Evolutionary conservation across 176 grass and related monocot genomes (phyloP), one percentile per base, ranked within the genome.

Genomic region (Avena eriantha): DNA sequence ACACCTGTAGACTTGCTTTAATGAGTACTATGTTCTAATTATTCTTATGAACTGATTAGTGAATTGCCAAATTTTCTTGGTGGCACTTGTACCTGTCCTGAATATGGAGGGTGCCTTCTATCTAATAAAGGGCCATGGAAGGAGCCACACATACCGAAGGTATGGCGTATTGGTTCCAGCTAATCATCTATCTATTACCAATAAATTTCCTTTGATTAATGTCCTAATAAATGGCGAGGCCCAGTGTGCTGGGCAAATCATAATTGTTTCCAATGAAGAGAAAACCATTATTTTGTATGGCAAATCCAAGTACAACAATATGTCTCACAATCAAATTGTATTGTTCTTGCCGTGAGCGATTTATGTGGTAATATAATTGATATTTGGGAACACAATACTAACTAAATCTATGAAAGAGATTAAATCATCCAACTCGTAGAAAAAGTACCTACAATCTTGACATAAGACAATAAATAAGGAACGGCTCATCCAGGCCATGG

Each of bases 111-210:
- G 35, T 98, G 96, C 71, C 90, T 98, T 82, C 92, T 90, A 79
- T 79, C 79, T 84, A 92, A 98, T 81, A 98, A 98, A 82, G 96
- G 96, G 50, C 96, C 96, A 84, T 98, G 93, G 93, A 98, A 93
- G 82, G 96, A 98, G 71, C 90, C 86, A 1, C 91, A 91, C 76
- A 92, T 98, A 87, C 72, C 94, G 14, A 98, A 96, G 92, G 96
- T 88, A 78, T 73, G 29, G 71, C 56, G 68, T 14, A 80, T 50
- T 8, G 13, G 29, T 86, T 8, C 57, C 3, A 84, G 12, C 14
- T 75, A 33, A 80, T 41, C 29, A 53, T 84, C 2, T 47, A 60
- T 43, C 29, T 31, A 78, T 39, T 60, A 75, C 55, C 6, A 67
- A 48, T 84, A 35, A 11, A 65, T 78, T 12, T 2, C 58, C 83